A percentile compares a stretch with the other conserved stretches of the same genome.
phyloP scores from a whole-genome alignment of 2,329 filamentous ascomycete species.

The Trichoderma simmonsii region DNA sequence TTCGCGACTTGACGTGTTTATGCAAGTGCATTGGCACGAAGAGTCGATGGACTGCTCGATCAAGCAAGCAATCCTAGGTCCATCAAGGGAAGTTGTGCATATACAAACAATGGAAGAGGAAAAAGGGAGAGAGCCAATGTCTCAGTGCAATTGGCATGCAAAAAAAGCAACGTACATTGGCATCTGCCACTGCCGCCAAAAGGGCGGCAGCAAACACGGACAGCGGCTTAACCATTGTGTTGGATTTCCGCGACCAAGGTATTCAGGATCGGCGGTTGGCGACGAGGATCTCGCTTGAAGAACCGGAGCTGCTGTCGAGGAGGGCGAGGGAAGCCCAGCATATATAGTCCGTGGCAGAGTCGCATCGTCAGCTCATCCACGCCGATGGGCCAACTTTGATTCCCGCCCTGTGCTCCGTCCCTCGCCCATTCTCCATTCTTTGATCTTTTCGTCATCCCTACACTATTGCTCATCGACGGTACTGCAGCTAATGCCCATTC shows the following conservation, averaged over 20 bases:
- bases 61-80: background rate
- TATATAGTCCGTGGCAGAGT: conserved; percentile 14
- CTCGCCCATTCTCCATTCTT: background rate
- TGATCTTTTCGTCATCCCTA: conserved; percentile 3
- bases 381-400: background rate
- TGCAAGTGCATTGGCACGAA: background rate
- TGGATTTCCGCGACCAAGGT: conserved; percentile 12
- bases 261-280: conserved; percentile 11
- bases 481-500: conserved; percentile 10
- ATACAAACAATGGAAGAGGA: background rate
- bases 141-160: background rate
- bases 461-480: background rate
- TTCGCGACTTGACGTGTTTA: background rate
- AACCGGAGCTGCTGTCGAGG: background rate
- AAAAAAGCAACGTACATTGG: conserved; percentile 21
- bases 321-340: conserved; percentile 2
- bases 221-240: conserved; percentile 34
- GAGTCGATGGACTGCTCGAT: background rate
- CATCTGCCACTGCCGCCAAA: conserved; percentile 31
- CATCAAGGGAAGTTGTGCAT: background rate
- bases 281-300: conserved; percentile 13
- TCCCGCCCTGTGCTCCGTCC: background rate
- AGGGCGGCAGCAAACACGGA: conserved; percentile 32
- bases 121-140: conserved; percentile 5
- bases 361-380: conserved; percentile 1